phyloP scores from a whole-genome alignment of 164 flowering plant species.

The Magnolia officinalis region DNA sequence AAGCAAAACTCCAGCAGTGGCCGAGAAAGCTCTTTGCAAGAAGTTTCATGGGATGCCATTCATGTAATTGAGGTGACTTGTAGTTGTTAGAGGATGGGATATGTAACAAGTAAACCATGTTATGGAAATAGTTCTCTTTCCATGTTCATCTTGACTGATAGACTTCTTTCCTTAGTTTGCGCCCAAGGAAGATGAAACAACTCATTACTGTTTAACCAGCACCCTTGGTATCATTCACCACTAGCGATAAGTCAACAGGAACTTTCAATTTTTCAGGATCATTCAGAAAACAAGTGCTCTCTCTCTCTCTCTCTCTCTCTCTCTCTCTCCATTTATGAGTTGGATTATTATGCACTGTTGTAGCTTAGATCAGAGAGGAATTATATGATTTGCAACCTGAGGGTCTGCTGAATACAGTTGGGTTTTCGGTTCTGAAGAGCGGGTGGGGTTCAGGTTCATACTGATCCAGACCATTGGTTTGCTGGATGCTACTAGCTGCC shows the following conservation, averaged over 20 bases:
- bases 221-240: slow-evolving; percentile 86
- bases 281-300: slow-evolving; percentile 73
- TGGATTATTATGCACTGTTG: slow-evolving; percentile 11
- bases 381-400: no score
- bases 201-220: slow-evolving; percentile 86
- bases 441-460: no score
- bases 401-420: no score
- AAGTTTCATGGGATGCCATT: slow-evolving; percentile 96
- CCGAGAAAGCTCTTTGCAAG: slow-evolving; percentile 78
- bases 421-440: no score
- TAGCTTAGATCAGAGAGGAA: no score
- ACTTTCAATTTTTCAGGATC: slow-evolving; percentile 90
- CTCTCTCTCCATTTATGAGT: no score
- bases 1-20: slow-evolving; percentile 86
- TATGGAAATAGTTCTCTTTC: no score
- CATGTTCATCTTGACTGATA: background rate
- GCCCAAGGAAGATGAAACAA: slow-evolving; percentile 68
- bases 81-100: background rate
- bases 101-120: no score
- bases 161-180: slow-evolving; percentile 50
- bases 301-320: no score
- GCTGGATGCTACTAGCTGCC: no score
- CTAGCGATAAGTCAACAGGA: slow-evolving; percentile 66
- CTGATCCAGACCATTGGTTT: no score
- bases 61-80: slow-evolving; percentile 81